Percentiles rank a stretch among this genome's conserved stretches.
Conservation (phyloP, 345 rosid genomes). For the Dimocarpus longan region DNA sequence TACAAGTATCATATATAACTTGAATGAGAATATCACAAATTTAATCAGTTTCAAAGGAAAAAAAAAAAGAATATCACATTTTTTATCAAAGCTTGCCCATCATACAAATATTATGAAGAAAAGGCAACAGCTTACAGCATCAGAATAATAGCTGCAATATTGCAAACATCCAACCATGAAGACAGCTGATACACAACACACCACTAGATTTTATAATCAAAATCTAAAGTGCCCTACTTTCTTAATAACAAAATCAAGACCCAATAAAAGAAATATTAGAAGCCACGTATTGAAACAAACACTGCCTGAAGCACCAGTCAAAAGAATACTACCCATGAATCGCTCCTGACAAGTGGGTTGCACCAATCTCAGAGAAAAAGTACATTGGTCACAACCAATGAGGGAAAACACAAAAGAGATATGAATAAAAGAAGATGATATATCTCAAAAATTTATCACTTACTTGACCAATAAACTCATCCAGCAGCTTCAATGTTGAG, state of each 20-base stretch:
- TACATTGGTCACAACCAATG: slow-evolving; percentile 19
- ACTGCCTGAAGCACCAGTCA: not conserved
- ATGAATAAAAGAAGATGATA: slow-evolving; percentile 12
- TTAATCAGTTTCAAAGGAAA: too few species aligned
- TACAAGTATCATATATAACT: not conserved
- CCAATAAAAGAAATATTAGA: not conserved
- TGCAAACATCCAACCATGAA: not conserved
- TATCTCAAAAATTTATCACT: slow-evolving; percentile 36
- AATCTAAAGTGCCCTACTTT: slow-evolving; percentile 21
- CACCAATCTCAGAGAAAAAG: not conserved
- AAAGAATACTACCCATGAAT: slow-evolving; percentile 6
- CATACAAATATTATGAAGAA: not conserved
- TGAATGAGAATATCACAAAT: not conserved
- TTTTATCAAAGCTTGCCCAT: not conserved
- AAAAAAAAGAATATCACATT: not conserved
- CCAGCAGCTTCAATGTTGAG: slow-evolving; percentile 39
- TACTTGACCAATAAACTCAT: slow-evolving; percentile 46
- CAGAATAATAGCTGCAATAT: slow-evolving; percentile 1
- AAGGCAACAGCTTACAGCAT: not conserved
- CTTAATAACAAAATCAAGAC: slow-evolving; percentile 4
- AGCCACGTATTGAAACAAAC: slow-evolving; percentile 11
- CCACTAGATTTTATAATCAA: slow-evolving; percentile 7
- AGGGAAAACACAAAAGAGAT: slow-evolving; percentile 22
- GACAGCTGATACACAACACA: slow-evolving; percentile 17
- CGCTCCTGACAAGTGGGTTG: slow-evolving; percentile 16